phyloP scores from a whole-genome alignment of 1,139 yeast genomes.

The Saccharomyces hybrid region DNA sequence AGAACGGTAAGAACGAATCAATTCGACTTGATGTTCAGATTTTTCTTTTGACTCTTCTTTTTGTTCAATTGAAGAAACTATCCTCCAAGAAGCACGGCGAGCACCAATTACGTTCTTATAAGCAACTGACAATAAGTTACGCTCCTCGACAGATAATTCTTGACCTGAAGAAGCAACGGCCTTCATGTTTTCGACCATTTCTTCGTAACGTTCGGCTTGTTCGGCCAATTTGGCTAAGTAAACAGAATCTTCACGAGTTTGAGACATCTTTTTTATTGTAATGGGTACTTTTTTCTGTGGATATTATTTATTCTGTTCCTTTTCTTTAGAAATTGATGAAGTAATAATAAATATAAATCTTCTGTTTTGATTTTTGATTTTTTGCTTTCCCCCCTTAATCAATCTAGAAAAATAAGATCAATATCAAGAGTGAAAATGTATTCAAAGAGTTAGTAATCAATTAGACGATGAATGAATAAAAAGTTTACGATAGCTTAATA shows the following conservation, averaged over 20 bases:
- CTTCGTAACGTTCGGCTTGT: conserved; percentile 99
- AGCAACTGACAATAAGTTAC: conserved; percentile 93
- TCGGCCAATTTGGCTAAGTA: conserved; percentile 98
- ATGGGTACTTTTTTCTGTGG: neutral
- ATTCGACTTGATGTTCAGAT: conserved; percentile 55
- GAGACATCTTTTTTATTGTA: conserved; percentile 18
- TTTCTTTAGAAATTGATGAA: neutral
- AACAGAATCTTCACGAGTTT: conserved; percentile 94
- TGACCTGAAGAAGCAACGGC: conserved; percentile 94
- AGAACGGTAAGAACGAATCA: conserved; percentile 89
- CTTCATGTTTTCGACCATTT: conserved; percentile 98
- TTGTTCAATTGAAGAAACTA: conserved; percentile 94
- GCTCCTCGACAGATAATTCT: conserved; percentile 94
- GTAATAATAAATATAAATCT: neutral
- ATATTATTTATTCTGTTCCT: neutral
- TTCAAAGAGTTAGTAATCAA: neutral
- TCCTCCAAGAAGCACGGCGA: conserved; percentile 99
- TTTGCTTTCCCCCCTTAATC: neutral
- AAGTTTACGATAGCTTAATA: neutral
- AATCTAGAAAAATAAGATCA: neutral
- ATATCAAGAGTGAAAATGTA: neutral
- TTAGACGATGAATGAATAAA: neutral
- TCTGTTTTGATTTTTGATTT: neutral
- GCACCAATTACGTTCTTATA: conserved; percentile 98
- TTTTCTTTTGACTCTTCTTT: conserved; percentile 97